A percentile compares a stretch with the other conserved stretches of the same genome.
phyloP scores from a whole-genome alignment of 257 asterid genomes.

The Ehretia macrophylla region DNA sequence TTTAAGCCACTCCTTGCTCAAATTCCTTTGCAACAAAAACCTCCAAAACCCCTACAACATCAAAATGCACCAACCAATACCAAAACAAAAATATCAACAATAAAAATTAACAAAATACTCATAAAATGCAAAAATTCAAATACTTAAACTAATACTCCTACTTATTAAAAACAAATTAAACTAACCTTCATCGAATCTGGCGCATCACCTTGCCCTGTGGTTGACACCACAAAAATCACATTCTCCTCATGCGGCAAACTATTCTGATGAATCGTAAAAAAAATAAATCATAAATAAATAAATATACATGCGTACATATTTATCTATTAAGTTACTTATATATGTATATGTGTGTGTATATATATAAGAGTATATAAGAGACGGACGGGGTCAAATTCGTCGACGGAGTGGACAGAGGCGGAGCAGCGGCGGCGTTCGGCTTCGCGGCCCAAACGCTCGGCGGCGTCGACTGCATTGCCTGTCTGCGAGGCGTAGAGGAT shows the following conservation, averaged over 20 bases:
- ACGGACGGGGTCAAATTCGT: constrained; percentile 67
- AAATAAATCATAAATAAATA: background rate
- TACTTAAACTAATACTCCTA: background rate
- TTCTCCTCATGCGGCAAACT: constrained; percentile 45
- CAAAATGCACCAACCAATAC: constrained; percentile 8
- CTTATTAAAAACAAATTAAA: constrained; percentile 6
- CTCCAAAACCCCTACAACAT: constrained; percentile 81
- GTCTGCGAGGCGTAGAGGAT: constrained; percentile 84
- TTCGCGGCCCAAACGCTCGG: constrained; percentile 80
- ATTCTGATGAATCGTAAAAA: constrained; percentile 30
- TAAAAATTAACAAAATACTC: background rate
- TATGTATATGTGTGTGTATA: background rate
- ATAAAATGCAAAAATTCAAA: background rate
- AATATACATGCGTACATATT: background rate
- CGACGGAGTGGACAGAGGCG: constrained; percentile 53
- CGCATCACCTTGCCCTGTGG: constrained; percentile 95
- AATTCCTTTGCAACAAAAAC: constrained; percentile 75
- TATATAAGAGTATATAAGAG: background rate
- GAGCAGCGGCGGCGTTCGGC: constrained; percentile 88
- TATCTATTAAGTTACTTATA: background rate
- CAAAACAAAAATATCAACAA: background rate
- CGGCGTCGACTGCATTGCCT: constrained; percentile 88
- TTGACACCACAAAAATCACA: constrained; percentile 84
- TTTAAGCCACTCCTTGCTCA: constrained; percentile 69
- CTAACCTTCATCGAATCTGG: constrained; percentile 93